Conservation (phyloP, 371 early-diverging fungal genomes). For the Apophysomyces sp. region DNA sequence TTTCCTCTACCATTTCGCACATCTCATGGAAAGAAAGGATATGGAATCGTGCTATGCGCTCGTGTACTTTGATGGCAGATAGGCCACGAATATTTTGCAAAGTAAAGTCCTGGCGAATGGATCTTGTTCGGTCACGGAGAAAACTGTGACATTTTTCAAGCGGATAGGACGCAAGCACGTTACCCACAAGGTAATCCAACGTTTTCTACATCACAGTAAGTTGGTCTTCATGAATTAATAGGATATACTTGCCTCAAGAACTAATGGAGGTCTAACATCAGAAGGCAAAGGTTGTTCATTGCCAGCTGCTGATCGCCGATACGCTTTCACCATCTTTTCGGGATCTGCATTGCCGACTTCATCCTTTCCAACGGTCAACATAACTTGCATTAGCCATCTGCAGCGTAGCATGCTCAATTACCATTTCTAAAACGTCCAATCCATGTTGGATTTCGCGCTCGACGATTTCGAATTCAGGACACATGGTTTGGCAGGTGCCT, state of each 20-base stretch:
- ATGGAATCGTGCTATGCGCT: conserved; percentile 88
- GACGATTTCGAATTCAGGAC: conserved; percentile 88
- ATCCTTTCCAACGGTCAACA: conserved; percentile 30
- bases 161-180: conserved; percentile 53
- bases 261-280: conserved; percentile 84
- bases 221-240: background rate
- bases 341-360: conserved; percentile 58
- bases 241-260: conserved; percentile 53
- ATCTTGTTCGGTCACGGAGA: conserved; percentile 86
- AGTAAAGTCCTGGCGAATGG: conserved; percentile 88
- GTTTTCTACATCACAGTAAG: conserved; percentile 46
- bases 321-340: conserved; percentile 76
- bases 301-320: conserved; percentile 87
- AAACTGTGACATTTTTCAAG: conserved; percentile 77
- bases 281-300: conserved; percentile 84
- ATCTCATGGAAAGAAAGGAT: conserved; percentile 78
- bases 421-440: conserved; percentile 75
- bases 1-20: conserved; percentile 58
- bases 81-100: conserved; percentile 77
- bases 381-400: background rate
- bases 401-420: conserved; percentile 2
- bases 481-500: conserved; percentile 86
- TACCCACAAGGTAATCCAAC: conserved; percentile 76
- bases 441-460: conserved; percentile 80
- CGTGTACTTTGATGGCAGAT: conserved; percentile 71